Base-by-base conservation (phyloP, 257 asterid genomes). In the Paraleonurus japonicus region DNA sequence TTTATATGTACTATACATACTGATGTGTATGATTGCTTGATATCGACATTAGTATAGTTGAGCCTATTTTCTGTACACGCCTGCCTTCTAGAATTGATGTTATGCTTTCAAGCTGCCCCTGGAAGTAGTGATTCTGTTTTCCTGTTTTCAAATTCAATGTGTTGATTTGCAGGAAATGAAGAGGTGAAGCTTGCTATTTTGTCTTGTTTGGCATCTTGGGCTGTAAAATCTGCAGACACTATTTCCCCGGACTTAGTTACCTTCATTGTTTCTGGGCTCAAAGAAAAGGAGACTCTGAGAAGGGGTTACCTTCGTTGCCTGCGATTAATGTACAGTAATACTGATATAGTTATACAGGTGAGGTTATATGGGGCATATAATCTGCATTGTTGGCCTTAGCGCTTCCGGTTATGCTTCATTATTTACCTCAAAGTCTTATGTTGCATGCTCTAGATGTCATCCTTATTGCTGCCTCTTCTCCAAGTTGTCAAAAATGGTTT, bases 401-500 rank as follows among this genome's bases (percentile, higher is more conserved):
- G 43, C 64, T 69, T 69, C 45, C 28, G 4, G 55, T 37, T 69
- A 68, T 67, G 76, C 65, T 6, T 51, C 43, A 4, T 33, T 71
- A 47, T 71, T 8, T 72, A 43, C 37, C 76, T 65, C 54, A 70
- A 15, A 50, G 19, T 61, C 11, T 77, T 47, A 16, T 77, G 47
- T 41, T 71, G 58, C 33, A 48, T 75, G 58, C 67, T 76, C 72
- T 85, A 92, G 96, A 80, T 95, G 84, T 78, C 96, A 69, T 80
- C 96, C 61, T 84, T 95, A 78, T 83, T 91, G 76, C 75, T 50
- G 58, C 88, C 96, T 80, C 98, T 95, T 73, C 82, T 95, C 82
- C 98, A 89, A 80, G 88, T 95, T 60, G 93, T 89, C 83, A 95
- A 89, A 85, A 84, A 93, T 78, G 99, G 99, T 77, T 95, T 88